phyloP scores from a whole-genome alignment of 2,329 filamentous ascomycete species.

The Diaporthe eres region DNA sequence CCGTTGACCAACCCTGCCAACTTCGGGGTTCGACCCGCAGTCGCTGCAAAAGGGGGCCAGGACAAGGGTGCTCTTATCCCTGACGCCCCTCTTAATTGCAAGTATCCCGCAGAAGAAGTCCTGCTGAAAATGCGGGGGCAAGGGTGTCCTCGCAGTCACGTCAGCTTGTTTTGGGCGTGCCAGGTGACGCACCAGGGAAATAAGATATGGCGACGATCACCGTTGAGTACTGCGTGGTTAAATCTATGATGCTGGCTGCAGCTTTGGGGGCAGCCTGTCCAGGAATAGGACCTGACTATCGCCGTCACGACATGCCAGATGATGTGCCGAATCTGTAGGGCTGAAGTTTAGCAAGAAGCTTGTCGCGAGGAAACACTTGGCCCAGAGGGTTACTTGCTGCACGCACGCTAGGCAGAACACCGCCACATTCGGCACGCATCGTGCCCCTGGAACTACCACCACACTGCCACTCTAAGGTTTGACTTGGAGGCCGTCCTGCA shows the following conservation, averaged over 20 bases:
- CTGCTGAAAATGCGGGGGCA: conserved; percentile 20
- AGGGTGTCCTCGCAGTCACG: conserved; percentile 15
- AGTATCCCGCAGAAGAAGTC: background rate
- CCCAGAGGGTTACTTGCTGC: conserved; percentile 1
- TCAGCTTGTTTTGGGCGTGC: conserved; percentile 7
- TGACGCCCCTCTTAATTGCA: conserved; percentile 8
- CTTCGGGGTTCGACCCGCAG: background rate
- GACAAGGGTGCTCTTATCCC: conserved; percentile 19
- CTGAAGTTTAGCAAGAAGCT: conserved; percentile 38
- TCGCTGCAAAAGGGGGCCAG: background rate
- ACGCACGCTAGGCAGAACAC: conserved; percentile 39
- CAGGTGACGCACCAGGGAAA: background rate
- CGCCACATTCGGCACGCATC: conserved; percentile 40
- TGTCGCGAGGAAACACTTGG: conserved; percentile 30
- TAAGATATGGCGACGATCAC: background rate
- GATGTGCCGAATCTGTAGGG: conserved; percentile 36
- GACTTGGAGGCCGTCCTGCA: conserved; percentile 28
- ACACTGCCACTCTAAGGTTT: conserved; percentile 7
- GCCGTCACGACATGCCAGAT: background rate
- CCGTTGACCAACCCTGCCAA: conserved; percentile 13
- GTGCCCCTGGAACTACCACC: conserved; percentile 20
- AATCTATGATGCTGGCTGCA: background rate
- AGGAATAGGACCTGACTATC: background rate
- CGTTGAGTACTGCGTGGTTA: background rate
- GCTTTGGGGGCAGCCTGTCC: background rate